phyloP scores from a whole-genome alignment of 176 grass and related monocot genomes.

The Paspalum notatum region DNA sequence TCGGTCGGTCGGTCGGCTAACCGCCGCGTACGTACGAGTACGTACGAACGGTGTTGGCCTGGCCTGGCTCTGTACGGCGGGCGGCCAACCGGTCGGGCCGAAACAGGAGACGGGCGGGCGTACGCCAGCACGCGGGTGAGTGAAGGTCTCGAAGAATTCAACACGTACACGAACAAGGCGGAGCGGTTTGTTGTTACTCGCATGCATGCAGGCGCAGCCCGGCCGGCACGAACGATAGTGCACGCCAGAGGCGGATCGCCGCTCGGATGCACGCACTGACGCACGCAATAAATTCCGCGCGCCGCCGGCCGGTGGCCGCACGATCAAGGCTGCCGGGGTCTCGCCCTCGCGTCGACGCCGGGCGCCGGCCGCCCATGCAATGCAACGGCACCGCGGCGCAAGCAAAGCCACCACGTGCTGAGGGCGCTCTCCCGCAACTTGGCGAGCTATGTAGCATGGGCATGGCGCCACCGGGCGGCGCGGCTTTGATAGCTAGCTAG shows the following conservation, averaged over 20 bases:
- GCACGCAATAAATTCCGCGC: neutral
- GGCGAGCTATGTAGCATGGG: neutral
- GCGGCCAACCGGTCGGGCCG: neutral
- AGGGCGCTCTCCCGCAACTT: slow-evolving; percentile 8
- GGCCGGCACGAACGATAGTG: too few relatives aligned
- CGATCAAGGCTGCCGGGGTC: too few relatives aligned
- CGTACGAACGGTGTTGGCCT: too few relatives aligned
- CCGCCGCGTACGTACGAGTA: neutral
- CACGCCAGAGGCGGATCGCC: neutral
- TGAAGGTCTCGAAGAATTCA: too few relatives aligned
- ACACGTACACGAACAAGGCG: neutral
- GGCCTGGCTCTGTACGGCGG: too few relatives aligned
- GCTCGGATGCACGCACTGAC: neutral
- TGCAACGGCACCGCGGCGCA: slow-evolving; percentile 14
- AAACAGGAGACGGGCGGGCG: neutral
- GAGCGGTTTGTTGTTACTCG: too few relatives aligned
- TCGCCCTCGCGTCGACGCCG: neutral
- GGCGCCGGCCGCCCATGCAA: neutral
- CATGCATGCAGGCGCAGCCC: too few relatives aligned
- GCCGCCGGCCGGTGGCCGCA: neutral
- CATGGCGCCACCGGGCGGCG: neutral
- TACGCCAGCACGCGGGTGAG: neutral
- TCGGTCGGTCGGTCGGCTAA: neutral
- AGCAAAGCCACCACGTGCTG: slow-evolving; percentile 8
- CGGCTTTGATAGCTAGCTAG: neutral